Conservation (phyloP, 768 basidiomycete species). For the Imleria badia region DNA sequence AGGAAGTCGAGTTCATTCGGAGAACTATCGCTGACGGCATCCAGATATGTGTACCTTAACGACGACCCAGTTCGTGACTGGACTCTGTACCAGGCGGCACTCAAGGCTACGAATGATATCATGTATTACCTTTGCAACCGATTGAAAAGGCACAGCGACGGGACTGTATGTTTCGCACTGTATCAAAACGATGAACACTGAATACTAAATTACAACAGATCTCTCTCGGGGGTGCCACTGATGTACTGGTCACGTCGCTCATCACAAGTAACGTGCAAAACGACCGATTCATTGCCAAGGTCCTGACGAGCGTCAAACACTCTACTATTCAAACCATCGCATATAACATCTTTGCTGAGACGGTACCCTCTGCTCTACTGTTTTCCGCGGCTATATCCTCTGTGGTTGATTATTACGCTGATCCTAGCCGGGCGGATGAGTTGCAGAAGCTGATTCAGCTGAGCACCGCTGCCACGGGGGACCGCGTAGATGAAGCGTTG, state of each 20-base stretch:
- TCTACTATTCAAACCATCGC: conserved; percentile 39
- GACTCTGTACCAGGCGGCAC: conserved; percentile 30
- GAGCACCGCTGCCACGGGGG: conserved; percentile 24
- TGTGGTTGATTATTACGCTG: conserved; percentile 61
- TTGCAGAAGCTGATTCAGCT: conserved; percentile 39
- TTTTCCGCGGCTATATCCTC: conserved; percentile 57
- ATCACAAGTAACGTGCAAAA: conserved; percentile 25
- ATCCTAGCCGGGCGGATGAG: conserved; percentile 34
- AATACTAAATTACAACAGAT: neutral
- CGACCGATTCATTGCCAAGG: conserved; percentile 17
- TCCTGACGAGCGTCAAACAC: conserved; percentile 7
- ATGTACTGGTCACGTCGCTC: conserved; percentile 19
- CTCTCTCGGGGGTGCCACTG: conserved; percentile 22
- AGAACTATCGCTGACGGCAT: neutral
- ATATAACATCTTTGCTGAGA: conserved; percentile 49
- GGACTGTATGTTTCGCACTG: conserved; percentile 17
- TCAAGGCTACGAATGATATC: conserved; percentile 27
- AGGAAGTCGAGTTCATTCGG: neutral
- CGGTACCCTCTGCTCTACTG: conserved; percentile 53
- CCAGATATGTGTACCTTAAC: conserved; percentile 40
- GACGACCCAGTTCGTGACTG: conserved; percentile 33
- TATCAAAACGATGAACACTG: neutral
- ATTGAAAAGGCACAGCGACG: conserved; percentile 18
- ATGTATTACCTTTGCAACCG: conserved; percentile 23
- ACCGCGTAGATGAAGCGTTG: conserved; percentile 29